Evolutionary conservation across 2,329 filamentous ascomycete species (phyloP), one percentile per base, ranked within the genome.

Genomic region (Knoxdaviesia capensis): DNA sequence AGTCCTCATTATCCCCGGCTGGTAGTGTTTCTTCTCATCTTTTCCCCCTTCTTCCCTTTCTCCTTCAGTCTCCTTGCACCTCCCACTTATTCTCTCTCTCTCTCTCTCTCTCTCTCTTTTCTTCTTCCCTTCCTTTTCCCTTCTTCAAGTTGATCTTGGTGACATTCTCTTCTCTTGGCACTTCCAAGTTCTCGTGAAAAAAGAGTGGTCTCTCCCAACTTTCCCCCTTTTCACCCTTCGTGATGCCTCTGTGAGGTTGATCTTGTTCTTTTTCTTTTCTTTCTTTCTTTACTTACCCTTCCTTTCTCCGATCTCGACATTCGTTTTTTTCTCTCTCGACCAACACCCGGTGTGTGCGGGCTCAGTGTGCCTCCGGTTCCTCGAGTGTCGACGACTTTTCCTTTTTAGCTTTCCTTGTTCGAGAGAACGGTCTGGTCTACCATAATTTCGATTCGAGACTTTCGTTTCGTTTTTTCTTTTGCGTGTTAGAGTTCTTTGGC

Each of bases 71-170:
- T 34, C 39, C 33, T 40, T 34, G 6, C 39, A 40, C 34, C 39
- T 40, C 31, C 39, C 33, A 34, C 34, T 34, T 33, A 40, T 31
- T 29, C 39, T 30, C 41, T 43, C 36, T 38, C 41, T 40, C 44
- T 38, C 39, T 44, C 34, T 45, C 42, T 43, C 40, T 45, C 42
- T 37, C 42, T 41, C 43, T 50, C 41, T 42, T 47, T 43, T 42
- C 35, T 42, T 39, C 33, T 41, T 46, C 43, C 43, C 44, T 45
- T 47, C 42, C 32, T 34, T 43, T 30, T 36, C 6, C 30, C 36
- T 38, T 33, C 39, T 35, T 31, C 31, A 28, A 39, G 11, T 31
- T 41, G 38, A 31, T 36, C 29, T 36, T 29, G 40, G 32, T 40
- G 34, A 29, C 32, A 6, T n/a, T 38, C 11, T 10, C n/a, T 31